These are phyloP conservation scores for Agaricus sinodeliciosus DNA, from an alignment of 768 basidiomycete genomes.

Conservation along the genomic window DNA sequence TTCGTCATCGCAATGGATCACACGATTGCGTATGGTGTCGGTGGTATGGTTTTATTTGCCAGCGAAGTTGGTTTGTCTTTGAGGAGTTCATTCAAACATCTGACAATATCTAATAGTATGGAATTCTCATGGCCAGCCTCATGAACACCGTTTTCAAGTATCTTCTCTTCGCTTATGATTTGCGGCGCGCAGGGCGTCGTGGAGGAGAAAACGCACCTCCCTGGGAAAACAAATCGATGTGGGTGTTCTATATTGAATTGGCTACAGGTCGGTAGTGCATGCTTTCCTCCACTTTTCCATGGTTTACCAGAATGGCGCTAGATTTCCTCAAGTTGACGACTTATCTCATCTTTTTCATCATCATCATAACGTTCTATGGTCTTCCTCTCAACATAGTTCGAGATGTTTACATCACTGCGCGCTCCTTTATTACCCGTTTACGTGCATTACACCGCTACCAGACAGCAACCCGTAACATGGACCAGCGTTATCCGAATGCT, in stretches of 20 bases:
- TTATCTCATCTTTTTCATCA: slow-evolving; percentile 88
- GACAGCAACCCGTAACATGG: slow-evolving; percentile 94
- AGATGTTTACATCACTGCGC: slow-evolving; percentile 92
- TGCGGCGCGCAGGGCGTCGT: slow-evolving; percentile 66
- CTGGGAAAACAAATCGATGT: slow-evolving; percentile 99
- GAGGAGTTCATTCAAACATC: slow-evolving; percentile 3
- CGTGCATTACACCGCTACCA: slow-evolving; percentile 89
- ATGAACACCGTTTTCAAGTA: slow-evolving; percentile 81
- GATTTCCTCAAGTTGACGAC: slow-evolving; percentile 92
- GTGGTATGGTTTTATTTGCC: slow-evolving; percentile 91
- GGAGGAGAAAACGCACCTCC: slow-evolving; percentile 83
- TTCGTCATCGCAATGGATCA: slow-evolving; percentile 77
- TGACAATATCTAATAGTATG: slow-evolving; percentile 52
- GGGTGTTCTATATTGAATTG: slow-evolving; percentile 90
- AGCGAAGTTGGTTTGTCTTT: slow-evolving; percentile 61
- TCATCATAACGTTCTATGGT: slow-evolving; percentile 92
- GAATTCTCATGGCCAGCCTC: slow-evolving; percentile 78
- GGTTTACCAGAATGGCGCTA: slow-evolving; percentile 22
- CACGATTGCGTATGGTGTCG: slow-evolving; percentile 71
- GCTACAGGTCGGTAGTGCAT: slow-evolving; percentile 59
- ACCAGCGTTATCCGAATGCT: slow-evolving; percentile 89
- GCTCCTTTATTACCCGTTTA: slow-evolving; percentile 84
- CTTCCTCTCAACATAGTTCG: slow-evolving; percentile 95
- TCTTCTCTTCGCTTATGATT: slow-evolving; percentile 71
- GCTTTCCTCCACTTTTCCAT: slow-evolving; percentile 8